Conservation (phyloP, 1,284 basidiomycete genomes). For the Prillingera fragicola region DNA sequence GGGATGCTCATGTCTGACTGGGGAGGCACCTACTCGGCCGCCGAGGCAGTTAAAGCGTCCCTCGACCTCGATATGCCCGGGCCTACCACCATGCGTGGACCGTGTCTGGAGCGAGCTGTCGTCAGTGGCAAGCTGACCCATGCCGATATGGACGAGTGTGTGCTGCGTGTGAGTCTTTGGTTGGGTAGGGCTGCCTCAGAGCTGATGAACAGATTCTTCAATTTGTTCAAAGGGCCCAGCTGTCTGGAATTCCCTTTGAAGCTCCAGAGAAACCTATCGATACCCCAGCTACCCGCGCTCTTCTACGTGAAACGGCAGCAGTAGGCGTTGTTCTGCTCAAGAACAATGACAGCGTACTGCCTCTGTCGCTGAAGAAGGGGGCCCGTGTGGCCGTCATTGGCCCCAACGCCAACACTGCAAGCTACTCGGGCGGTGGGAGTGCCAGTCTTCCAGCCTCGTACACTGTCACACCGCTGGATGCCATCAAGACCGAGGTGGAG, state of each 20-base stretch:
- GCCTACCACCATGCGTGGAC: slow-evolving; percentile 32
- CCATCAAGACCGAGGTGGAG: slow-evolving; percentile 49
- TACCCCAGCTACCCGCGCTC: slow-evolving; percentile 35
- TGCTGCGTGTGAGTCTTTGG: slow-evolving; percentile 50
- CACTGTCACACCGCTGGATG: slow-evolving; percentile 65
- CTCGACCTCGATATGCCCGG: slow-evolving; percentile 61
- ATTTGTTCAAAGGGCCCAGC: slow-evolving; percentile 22
- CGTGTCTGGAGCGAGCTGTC: slow-evolving; percentile 57
- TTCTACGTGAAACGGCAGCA: slow-evolving; percentile 61
- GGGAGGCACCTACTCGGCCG: slow-evolving; percentile 65
- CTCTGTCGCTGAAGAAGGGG: slow-evolving; percentile 51
- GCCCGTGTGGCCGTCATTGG: slow-evolving; percentile 71
- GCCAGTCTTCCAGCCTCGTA: slow-evolving; percentile 67
- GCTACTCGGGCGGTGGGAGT: slow-evolving; percentile 68
- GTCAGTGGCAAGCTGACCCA: slow-evolving; percentile 59
- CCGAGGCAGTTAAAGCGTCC: slow-evolving; percentile 63
- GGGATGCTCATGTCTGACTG: slow-evolving; percentile 19
- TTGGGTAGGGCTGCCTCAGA: neutral
- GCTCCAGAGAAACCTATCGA: slow-evolving; percentile 47
- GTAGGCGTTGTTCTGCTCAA: slow-evolving; percentile 68
- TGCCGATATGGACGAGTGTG: slow-evolving; percentile 64
- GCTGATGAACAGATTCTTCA: slow-evolving; percentile 19
- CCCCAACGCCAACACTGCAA: slow-evolving; percentile 63
- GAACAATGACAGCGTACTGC: slow-evolving; percentile 60
- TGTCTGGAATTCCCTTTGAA: slow-evolving; percentile 27